Percentiles rank a stretch among this genome's conserved stretches.
Evolutionary conservation across 805 yeast species (phyloP).

Genomic region (Ogataea neopini): DNA sequence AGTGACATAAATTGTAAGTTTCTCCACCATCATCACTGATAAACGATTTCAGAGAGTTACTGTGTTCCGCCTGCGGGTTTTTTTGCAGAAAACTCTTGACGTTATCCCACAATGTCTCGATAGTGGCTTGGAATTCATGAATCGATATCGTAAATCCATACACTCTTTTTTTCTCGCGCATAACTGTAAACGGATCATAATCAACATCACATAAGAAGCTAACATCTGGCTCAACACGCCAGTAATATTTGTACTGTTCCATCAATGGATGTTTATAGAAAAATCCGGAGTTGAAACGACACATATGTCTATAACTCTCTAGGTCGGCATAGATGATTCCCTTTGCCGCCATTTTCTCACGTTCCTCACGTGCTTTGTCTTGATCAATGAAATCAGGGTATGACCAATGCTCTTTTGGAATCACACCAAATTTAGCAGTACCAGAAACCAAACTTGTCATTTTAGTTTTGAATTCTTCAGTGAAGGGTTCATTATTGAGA

Average conservation of each 20-base stretch:
- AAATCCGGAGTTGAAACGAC: conserved; percentile 47
- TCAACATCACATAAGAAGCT: conserved; percentile 59
- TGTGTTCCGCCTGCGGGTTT: conserved; percentile 42
- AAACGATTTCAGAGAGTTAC: conserved; percentile 60
- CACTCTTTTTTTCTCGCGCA: conserved; percentile 54
- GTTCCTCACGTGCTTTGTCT: conserved; percentile 62
- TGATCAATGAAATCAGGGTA: conserved; percentile 80
- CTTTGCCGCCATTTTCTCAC: conserved; percentile 53
- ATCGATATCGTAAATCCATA: conserved; percentile 71
- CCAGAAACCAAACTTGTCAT: conserved; percentile 63
- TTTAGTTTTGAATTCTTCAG: conserved; percentile 62
- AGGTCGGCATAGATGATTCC: conserved; percentile 42
- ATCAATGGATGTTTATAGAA: conserved; percentile 63
- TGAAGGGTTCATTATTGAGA: conserved; percentile 76
- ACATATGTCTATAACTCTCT: conserved; percentile 49
- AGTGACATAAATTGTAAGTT: conserved; percentile 73
- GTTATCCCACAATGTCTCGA: conserved; percentile 57
- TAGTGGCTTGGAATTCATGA: conserved; percentile 62
- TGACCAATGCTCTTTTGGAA: conserved; percentile 83
- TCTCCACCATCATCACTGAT: conserved; percentile 63
- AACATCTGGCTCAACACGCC: conserved; percentile 79
- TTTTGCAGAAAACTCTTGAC: conserved; percentile 45
- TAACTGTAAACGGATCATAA: conserved; percentile 59
- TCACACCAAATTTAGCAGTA: conserved; percentile 64
- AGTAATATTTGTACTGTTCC: conserved; percentile 62